Conservation (phyloP, 345 rosid species). For the Triadica sebifera region DNA sequence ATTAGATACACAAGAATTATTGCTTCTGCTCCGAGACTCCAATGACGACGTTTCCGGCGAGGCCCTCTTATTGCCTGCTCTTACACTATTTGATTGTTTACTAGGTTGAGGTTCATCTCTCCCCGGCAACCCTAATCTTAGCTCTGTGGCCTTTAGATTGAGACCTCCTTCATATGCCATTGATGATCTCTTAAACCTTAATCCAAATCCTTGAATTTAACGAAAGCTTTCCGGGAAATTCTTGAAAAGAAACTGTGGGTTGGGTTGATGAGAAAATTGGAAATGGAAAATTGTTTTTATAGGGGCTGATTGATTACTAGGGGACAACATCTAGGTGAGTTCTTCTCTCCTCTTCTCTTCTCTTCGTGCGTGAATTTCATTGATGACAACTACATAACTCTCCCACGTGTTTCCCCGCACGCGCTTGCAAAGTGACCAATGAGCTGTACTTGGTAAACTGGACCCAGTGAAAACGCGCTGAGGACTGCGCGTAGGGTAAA, state of each 20-base stretch:
- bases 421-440: constrained; percentile 4
- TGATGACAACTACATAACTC: constrained; percentile 1
- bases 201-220: too few species aligned
- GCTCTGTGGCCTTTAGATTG: constrained; percentile 28
- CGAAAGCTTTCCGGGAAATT: neutral
- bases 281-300: constrained; percentile 32
- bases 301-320: constrained; percentile 10
- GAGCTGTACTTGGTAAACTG: neutral
- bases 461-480: constrained; percentile 2
- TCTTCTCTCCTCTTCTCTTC: constrained; percentile 11
- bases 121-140: constrained; percentile 28
- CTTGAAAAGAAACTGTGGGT: constrained; percentile 3
- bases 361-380: constrained; percentile 35
- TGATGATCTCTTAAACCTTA: constrained; percentile 10
- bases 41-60: constrained; percentile 39
- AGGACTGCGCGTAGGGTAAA: constrained; percentile 20
- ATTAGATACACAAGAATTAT: constrained; percentile 15
- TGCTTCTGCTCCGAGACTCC: constrained; percentile 20
- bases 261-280: constrained; percentile 28
- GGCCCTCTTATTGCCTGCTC: constrained; percentile 22
- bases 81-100: neutral
- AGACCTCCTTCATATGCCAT: constrained; percentile 31
- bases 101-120: constrained; percentile 8
- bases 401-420: constrained; percentile 21
- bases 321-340: constrained; percentile 19